Conservation (phyloP, 345 rosid genomes). For the Sisymbrium irio region DNA sequence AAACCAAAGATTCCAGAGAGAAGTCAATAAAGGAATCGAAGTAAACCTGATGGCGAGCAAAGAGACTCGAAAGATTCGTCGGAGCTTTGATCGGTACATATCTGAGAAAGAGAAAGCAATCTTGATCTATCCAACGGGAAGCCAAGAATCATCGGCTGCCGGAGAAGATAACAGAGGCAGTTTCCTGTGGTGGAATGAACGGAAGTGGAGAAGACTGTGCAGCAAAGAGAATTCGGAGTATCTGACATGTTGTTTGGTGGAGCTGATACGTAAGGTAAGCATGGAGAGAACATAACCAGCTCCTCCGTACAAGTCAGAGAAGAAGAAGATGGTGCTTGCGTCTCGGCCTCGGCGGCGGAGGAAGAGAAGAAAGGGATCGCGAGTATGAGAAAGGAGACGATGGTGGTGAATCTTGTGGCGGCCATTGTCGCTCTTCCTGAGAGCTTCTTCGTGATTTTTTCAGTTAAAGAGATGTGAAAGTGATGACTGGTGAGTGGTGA, state of each 20-base stretch:
- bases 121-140: conserved; percentile 69
- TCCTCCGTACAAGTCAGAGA: conserved; percentile 42
- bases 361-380: conserved; percentile 20
- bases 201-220: conserved; percentile 50
- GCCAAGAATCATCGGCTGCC: conserved; percentile 62
- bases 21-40: neutral
- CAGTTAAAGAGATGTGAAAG: conserved; percentile 26
- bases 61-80: conserved; percentile 40
- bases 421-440: conserved; percentile 8
- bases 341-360: conserved; percentile 7
- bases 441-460: conserved; percentile 19
- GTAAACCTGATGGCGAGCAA: conserved; percentile 46
- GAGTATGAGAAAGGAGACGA: conserved; percentile 8
- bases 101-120: conserved; percentile 49
- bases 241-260: conserved; percentile 58
- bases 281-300: conserved; percentile 72
- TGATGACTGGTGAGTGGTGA: conserved; percentile 14
- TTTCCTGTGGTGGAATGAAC: conserved; percentile 39
- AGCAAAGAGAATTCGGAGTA: conserved; percentile 47
- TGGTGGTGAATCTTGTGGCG: conserved; percentile 12
- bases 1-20: neutral
- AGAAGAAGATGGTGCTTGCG: conserved; percentile 35
- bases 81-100: conserved; percentile 36
- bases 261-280: conserved; percentile 63
- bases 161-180: conserved; percentile 75